Base-by-base conservation (phyloP, 192 early-diverging fungal species). In the Rhizophagus sp. region DNA sequence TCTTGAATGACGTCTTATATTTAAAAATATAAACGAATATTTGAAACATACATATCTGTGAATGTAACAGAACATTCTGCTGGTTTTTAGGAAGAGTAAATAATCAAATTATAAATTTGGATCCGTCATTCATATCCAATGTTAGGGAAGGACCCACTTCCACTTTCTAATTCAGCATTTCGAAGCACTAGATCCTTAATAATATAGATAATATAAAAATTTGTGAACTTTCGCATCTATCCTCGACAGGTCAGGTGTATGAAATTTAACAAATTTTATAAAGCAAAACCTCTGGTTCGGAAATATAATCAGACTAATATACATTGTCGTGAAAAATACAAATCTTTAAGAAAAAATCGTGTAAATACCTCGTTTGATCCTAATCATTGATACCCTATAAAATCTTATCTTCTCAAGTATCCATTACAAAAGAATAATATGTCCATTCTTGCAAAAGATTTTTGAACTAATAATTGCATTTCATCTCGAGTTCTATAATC, bases 351-450 rank as follows among this genome's bases (percentile, higher is more conserved):
- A 33, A 47, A 12, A 12, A 47, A 5, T 12, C 12, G 30, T 12
- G 44, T 64, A 25, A 72, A 41, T 73, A 63, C 22, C 41, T 76
- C 61, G 72, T 69, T 3, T 71, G 39, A 13, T 67, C 13, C 4
- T 71, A 75, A 36, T 90, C 87, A 36, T 84, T 84, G 69, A 85
- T 88, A 33, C 87, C 83, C 97, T 96, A 98, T 22, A 94, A 67
- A 63, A 98, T 92, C 8, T 90, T 83, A 30, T 94, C 90, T 79
- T 98, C 95, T 96, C 97, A 98, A 34, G 82, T 76, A 50, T 95
- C 94, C 50, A 96, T 84, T 65, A 94, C 88, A 52, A 97, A 81
- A 9, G 95, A 89, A 73, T 90, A 86, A 82, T 88, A 90, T 22
- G 89, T 30, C 1, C 30, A 30, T 30, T 30, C 30, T 30, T 30